These are phyloP conservation scores for Keithomyces neogunnii DNA, from an alignment of 2,329 filamentous ascomycete species.

Conservation along the genomic window DNA sequence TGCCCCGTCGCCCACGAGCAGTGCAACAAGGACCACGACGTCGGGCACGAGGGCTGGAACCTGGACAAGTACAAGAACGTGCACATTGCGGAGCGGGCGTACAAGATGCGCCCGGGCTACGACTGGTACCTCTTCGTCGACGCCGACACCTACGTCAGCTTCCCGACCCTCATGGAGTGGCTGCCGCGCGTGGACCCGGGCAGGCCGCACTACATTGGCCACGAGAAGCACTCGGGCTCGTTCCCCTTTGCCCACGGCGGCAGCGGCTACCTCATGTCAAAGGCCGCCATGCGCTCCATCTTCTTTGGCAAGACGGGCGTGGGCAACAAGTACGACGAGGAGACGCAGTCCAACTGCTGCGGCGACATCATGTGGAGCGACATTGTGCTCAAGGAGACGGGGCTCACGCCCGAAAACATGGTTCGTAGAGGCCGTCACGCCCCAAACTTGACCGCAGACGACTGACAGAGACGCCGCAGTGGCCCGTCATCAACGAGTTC, in stretches of 20 bases:
- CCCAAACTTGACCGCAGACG: neutral
- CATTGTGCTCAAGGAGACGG: slow-evolving; percentile 33
- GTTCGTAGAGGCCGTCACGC: slow-evolving; percentile 21
- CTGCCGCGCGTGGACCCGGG: slow-evolving; percentile 32
- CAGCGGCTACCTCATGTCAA: slow-evolving; percentile 43
- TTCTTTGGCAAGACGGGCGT: slow-evolving; percentile 33
- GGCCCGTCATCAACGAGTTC: slow-evolving; percentile 47
- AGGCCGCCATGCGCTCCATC: slow-evolving; percentile 38
- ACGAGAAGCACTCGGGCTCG: slow-evolving; percentile 31
- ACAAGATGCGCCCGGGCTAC: slow-evolving; percentile 36
- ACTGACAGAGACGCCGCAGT: slow-evolving; percentile 19
- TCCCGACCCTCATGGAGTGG: slow-evolving; percentile 42
- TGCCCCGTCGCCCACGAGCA: slow-evolving; percentile 36
- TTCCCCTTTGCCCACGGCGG: slow-evolving; percentile 47
- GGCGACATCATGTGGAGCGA: slow-evolving; percentile 42
- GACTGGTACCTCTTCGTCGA: slow-evolving; percentile 55
- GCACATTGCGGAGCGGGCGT: slow-evolving; percentile 48
- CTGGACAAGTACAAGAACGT: slow-evolving; percentile 56
- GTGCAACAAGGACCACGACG: slow-evolving; percentile 25
- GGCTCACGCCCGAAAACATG: slow-evolving; percentile 29
- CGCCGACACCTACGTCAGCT: slow-evolving; percentile 48
- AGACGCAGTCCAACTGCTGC: slow-evolving; percentile 34
- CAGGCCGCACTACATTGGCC: slow-evolving; percentile 40
- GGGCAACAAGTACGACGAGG: slow-evolving; percentile 36
- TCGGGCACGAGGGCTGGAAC: slow-evolving; percentile 33